Conservation (phyloP, 2,329 filamentous ascomycete species). For the Lojkania enalia region DNA sequence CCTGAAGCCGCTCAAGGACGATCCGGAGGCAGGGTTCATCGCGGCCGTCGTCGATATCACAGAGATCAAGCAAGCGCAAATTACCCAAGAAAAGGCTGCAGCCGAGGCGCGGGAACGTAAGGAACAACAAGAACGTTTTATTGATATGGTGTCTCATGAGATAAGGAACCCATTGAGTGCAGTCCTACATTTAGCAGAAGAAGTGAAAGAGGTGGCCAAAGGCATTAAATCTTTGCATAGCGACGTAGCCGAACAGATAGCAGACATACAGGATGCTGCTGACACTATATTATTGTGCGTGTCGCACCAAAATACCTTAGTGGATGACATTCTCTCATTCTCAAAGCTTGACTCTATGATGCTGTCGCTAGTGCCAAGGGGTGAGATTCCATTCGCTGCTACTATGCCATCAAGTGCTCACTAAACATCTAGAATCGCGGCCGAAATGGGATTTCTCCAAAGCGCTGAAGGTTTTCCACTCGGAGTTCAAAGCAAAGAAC, state of each 20-base stretch:
- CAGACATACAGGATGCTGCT: constrained; percentile 40
- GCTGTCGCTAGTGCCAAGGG: constrained; percentile 41
- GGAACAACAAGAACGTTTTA: constrained; percentile 52
- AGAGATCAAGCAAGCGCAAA: constrained; percentile 49
- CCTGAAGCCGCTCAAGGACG: constrained; percentile 47
- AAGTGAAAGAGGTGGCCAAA: constrained; percentile 43
- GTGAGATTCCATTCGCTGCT: constrained; percentile 13
- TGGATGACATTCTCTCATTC: constrained; percentile 53
- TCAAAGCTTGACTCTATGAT: constrained; percentile 54
- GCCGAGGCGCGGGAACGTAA: constrained; percentile 49
- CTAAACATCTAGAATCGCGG: constrained; percentile 27
- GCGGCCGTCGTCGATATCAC: constrained; percentile 53
- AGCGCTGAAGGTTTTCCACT: constrained; percentile 46
- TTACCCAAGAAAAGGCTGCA: constrained; percentile 48
- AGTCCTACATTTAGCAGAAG: constrained; percentile 50
- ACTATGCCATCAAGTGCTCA: constrained; percentile 4
- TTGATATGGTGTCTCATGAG: constrained; percentile 51
- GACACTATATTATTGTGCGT: constrained; percentile 50
- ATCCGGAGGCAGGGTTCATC: constrained; percentile 50
- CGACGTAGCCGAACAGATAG: constrained; percentile 24
- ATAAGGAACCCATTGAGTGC: constrained; percentile 41
- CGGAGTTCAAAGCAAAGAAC: constrained; percentile 44
- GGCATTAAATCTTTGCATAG: constrained; percentile 23
- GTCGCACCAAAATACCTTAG: constrained; percentile 49
- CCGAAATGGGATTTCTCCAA: constrained; percentile 45